Percentiles rank a stretch among this genome's conserved stretches.
phyloP scores from a whole-genome alignment of 768 basidiomycete species.

The Tylopilus intermedius region DNA sequence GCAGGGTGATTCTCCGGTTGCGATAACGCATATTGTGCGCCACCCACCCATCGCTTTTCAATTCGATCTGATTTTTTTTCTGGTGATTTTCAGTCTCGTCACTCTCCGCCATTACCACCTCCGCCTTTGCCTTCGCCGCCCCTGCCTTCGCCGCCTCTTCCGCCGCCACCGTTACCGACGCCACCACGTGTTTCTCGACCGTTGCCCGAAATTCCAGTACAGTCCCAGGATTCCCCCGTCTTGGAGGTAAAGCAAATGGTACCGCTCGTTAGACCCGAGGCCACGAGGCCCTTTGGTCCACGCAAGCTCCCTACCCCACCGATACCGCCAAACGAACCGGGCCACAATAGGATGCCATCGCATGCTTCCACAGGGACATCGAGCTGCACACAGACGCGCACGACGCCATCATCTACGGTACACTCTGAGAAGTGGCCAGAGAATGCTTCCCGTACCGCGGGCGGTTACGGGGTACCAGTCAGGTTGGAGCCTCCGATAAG shows the following conservation, averaged over 20 bases:
- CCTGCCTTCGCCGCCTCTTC: constrained; percentile 22
- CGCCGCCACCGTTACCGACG: constrained; percentile 25
- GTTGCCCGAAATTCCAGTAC: constrained; percentile 28
- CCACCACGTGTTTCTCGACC: constrained; percentile 27
- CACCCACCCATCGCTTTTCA: constrained; percentile 2
- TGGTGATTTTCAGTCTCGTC: constrained; percentile 20
- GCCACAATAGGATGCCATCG: constrained; percentile 17
- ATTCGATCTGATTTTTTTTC: background rate
- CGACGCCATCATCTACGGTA: constrained; percentile 26
- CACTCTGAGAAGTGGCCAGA: constrained; percentile 31
- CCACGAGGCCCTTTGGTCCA: constrained; percentile 16
- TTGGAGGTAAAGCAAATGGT: constrained; percentile 13
- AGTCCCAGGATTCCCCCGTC: constrained; percentile 4
- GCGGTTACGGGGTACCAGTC: constrained; percentile 17
- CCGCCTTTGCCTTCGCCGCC: constrained; percentile 19
- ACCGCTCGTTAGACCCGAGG: constrained; percentile 17
- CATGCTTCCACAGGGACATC: constrained; percentile 25
- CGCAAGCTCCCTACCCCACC: constrained; percentile 33
- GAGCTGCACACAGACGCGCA: constrained; percentile 27
- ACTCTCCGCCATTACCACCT: constrained; percentile 21
- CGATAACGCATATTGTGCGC: constrained; percentile 25
- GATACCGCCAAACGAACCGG: constrained; percentile 8
- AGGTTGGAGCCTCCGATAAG: constrained; percentile 22
- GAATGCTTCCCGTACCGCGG: constrained; percentile 16
- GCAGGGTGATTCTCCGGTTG: constrained; percentile 32